Evolutionary conservation across 164 flowering plant genomes (phyloP).

Genomic region (Tetrastigma voinierianum): DNA sequence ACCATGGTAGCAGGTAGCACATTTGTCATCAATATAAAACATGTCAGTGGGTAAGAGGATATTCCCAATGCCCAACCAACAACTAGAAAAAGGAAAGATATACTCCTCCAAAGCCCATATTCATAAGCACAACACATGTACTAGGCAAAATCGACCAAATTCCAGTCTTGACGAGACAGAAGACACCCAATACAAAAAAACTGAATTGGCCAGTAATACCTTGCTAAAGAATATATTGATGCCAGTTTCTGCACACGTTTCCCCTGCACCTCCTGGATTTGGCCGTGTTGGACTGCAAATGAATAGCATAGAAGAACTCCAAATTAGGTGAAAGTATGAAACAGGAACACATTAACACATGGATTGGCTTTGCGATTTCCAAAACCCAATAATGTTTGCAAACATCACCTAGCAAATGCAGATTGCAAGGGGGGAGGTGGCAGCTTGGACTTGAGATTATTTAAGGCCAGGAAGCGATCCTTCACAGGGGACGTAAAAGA

Average conservation of each 20-base stretch:
- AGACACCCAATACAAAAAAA: not conserved
- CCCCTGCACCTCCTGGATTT: conserved; percentile 91
- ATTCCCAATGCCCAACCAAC: too few species aligned
- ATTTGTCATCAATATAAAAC: too few species aligned
- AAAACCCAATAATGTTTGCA: too few species aligned
- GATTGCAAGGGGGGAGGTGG: conserved; percentile 54
- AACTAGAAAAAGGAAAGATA: too few species aligned
- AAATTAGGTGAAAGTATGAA: not conserved
- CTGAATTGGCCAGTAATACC: conserved; percentile 38
- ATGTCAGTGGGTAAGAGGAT: too few species aligned
- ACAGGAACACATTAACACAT: conserved; percentile 51
- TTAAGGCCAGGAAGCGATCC: conserved; percentile 61
- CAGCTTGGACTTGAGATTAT: conserved; percentile 64
- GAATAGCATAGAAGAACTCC: not conserved
- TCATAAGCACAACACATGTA: not conserved
- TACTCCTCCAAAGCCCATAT: too few species aligned
- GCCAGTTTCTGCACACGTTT: conserved; percentile 98
- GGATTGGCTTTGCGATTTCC: too few species aligned
- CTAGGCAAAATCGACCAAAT: too few species aligned
- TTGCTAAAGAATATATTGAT: conserved; percentile 78
- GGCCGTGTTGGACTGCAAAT: too few species aligned
- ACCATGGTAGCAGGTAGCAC: too few species aligned
- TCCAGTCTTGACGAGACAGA: not conserved
- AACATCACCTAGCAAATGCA: too few species aligned
- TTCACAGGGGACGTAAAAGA: conserved; percentile 91